Conservation (phyloP, 148 eudicot species). For the Cornus florida region DNA sequence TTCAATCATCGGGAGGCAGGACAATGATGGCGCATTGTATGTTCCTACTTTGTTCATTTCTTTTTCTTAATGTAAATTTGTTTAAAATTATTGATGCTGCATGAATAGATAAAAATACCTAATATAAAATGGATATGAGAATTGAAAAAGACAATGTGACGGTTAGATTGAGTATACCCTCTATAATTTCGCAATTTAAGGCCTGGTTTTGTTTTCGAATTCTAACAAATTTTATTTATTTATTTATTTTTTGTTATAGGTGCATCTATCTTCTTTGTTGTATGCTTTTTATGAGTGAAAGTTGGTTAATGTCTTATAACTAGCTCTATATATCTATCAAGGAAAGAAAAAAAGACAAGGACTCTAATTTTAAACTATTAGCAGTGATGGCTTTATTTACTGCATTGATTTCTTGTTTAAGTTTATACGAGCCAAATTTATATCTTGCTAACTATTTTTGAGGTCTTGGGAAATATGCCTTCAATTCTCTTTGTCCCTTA, state of each 20-base stretch:
- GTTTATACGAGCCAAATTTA: not conserved
- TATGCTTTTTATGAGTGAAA: not conserved
- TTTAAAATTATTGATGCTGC: not conserved
- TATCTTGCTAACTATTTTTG: not conserved
- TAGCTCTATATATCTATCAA: not conserved
- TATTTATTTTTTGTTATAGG: not conserved
- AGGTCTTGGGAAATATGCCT: not conserved
- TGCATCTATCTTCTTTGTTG: not conserved
- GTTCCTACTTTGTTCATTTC: constrained; percentile 36
- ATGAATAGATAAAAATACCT: not conserved
- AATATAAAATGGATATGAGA: not conserved
- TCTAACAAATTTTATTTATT: not conserved
- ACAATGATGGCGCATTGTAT: constrained; percentile 46
- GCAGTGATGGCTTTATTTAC: not conserved
- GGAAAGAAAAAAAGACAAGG: too few species aligned
- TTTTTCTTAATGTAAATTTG: not conserved
- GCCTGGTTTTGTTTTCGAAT: not conserved
- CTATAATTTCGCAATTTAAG: not conserved
- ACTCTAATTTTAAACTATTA: not conserved
- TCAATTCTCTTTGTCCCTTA: not conserved
- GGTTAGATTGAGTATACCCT: not conserved
- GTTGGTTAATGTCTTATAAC: not conserved
- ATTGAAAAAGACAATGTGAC: not conserved
- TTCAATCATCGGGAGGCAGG: constrained; percentile 43
- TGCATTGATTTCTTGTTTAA: not conserved